Evolutionary conservation across 1,284 basidiomycete genomes (phyloP).

Genomic region (Trichosporon coremiiforme): DNA sequence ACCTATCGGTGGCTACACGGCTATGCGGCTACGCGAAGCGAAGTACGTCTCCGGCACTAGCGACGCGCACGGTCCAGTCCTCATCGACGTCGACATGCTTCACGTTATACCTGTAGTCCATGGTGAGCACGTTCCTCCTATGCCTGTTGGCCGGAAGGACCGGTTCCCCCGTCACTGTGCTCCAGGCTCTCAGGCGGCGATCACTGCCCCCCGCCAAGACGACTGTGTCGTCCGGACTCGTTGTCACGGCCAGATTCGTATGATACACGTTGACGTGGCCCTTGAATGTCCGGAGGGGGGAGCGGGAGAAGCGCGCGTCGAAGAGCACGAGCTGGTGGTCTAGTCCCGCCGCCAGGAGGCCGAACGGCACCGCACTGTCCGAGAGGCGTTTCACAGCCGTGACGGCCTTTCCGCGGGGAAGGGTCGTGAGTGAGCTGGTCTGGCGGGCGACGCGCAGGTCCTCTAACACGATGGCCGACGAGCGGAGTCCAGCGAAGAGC

Average conservation of each 20-base stretch:
- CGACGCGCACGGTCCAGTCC: constrained; percentile 26
- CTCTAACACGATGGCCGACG: no score
- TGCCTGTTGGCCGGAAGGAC: constrained; percentile 3
- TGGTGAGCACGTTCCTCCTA: constrained; percentile 11
- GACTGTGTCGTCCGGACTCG: constrained; percentile 40
- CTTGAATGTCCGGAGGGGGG: constrained; percentile 36
- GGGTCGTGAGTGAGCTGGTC: constrained; percentile 28
- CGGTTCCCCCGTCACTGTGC: constrained; percentile 38
- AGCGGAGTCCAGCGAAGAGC: no score
- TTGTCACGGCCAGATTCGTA: constrained; percentile 39
- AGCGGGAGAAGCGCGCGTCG: constrained; percentile 41
- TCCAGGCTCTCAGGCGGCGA: constrained; percentile 42
- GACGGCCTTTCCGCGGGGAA: constrained; percentile 44
- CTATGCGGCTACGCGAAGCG: constrained; percentile 23
- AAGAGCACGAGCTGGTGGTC: constrained; percentile 45
- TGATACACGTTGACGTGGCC: constrained; percentile 47
- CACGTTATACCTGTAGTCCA: constrained; percentile 22
- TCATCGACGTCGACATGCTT: constrained; percentile 29
- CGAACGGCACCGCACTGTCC: constrained; percentile 50
- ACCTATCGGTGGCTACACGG: no score
- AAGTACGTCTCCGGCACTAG: constrained; percentile 23
- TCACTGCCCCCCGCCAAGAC: constrained; percentile 47
- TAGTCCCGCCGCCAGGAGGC: constrained; percentile 45
- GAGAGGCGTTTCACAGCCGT: constrained; percentile 44
- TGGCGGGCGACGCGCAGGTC: constrained; percentile 38